phyloP scores from a whole-genome alignment of 2,329 filamentous ascomycete species.

The Clonostachys rosea region DNA sequence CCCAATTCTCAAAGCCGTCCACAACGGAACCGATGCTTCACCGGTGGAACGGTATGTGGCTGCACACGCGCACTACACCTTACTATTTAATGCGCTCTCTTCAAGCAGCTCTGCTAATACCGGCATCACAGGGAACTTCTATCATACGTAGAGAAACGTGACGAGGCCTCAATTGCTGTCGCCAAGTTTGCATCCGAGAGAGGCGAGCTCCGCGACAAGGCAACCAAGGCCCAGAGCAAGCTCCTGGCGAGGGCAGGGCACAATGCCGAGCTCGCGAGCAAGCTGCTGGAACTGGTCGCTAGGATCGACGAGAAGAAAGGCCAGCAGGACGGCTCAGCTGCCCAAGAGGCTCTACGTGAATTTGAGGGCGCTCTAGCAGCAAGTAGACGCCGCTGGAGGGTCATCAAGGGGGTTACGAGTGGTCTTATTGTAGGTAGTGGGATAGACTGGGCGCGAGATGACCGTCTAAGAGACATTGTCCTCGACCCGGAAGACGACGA shows the following conservation, averaged over 20 bases:
- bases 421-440: slow-evolving; percentile 78
- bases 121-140: slow-evolving; percentile 53
- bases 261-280: slow-evolving; percentile 59
- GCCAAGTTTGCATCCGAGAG: slow-evolving; percentile 53
- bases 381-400: slow-evolving; percentile 64
- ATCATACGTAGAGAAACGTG: slow-evolving; percentile 61
- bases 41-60: slow-evolving; percentile 60
- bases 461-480: slow-evolving; percentile 64
- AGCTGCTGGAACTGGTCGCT: slow-evolving; percentile 59
- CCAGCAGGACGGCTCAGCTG: not conserved
- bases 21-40: slow-evolving; percentile 59
- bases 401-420: slow-evolving; percentile 74
- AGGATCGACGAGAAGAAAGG: slow-evolving; percentile 46
- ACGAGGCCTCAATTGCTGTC: slow-evolving; percentile 59
- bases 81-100: not conserved
- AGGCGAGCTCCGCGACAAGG: slow-evolving; percentile 41
- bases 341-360: slow-evolving; percentile 32
- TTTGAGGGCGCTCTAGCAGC: slow-evolving; percentile 56
- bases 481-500: slow-evolving; percentile 57
- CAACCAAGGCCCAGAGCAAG: slow-evolving; percentile 54
- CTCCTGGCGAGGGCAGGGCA: slow-evolving; percentile 48
- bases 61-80: no score
- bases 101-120: not conserved
- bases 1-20: slow-evolving; percentile 73
- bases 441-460: slow-evolving; percentile 73